Evolutionary conservation across 2,329 filamentous ascomycete species (phyloP).

Genomic region (Trichophyton simii): DNA sequence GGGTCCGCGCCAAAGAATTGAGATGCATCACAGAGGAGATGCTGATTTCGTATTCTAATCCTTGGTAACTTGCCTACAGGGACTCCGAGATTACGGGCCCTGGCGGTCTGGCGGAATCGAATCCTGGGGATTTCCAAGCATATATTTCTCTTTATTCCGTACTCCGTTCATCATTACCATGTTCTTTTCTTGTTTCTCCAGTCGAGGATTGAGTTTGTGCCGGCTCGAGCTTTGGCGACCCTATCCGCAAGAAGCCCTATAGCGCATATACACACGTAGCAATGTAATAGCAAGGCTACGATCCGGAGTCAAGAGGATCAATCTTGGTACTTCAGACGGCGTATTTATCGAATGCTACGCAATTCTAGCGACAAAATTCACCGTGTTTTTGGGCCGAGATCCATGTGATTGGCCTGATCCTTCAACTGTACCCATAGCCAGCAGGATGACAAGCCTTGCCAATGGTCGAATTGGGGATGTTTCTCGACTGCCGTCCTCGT

Average conservation of each 20-base stretch:
- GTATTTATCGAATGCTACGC: not conserved
- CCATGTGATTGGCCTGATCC: constrained; percentile 1
- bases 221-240: not conserved
- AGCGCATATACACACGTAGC: not conserved
- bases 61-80: not conserved
- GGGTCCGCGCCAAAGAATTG: not conserved
- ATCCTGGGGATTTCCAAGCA: not conserved
- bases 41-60: not conserved
- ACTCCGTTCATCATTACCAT: not conserved
- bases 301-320: not conserved
- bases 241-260: not conserved
- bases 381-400: not conserved
- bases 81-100: not conserved
- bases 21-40: not conserved
- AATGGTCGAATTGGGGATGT: not conserved
- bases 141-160: too few species aligned
- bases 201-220: not conserved
- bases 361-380: not conserved
- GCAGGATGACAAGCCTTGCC: not conserved
- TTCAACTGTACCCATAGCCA: not conserved
- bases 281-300: not conserved
- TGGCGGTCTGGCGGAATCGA: not conserved
- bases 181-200: not conserved
- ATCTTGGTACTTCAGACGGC: not conserved
- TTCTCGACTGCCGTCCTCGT: not conserved